phyloP scores from a whole-genome alignment of 2,329 filamentous ascomycete genomes.

The Clarireedia sp. region DNA sequence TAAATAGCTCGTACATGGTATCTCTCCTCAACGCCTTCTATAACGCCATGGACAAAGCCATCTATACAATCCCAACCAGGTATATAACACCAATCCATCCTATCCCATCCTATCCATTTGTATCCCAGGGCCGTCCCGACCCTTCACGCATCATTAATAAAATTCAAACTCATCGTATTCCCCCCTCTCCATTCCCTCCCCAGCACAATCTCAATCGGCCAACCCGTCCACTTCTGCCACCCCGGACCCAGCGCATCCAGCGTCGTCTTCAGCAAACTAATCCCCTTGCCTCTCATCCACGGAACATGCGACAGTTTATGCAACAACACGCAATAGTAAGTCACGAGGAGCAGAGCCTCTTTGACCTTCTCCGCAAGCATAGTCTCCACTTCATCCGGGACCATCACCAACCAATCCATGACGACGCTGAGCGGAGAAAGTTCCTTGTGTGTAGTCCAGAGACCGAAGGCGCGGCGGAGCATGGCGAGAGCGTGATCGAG shows the following conservation, averaged over 20 bases:
- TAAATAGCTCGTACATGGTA: too few species aligned
- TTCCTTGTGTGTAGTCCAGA: constrained; percentile 20
- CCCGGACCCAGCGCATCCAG: constrained; percentile 17
- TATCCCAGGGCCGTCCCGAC: too few species aligned
- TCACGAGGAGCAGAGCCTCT: constrained; percentile 32
- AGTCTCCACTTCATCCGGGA: constrained; percentile 28
- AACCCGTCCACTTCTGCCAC: constrained; percentile 22
- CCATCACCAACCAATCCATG: constrained; percentile 33
- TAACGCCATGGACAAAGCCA: too few species aligned
- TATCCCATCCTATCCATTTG: not conserved
- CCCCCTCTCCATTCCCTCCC: constrained; percentile 7
- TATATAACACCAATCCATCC: not conserved
- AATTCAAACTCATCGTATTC: constrained; percentile 4
- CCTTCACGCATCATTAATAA: constrained; percentile 1
- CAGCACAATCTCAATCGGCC: constrained; percentile 19
- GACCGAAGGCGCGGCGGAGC: constrained; percentile 16
- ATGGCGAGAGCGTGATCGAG: constrained; percentile 12
- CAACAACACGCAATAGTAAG: constrained; percentile 33
- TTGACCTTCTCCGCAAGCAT: constrained; percentile 30
- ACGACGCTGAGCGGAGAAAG: constrained; percentile 16
- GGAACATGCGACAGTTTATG: constrained; percentile 32
- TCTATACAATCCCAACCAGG: too few species aligned
- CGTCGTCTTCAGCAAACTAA: constrained; percentile 32
- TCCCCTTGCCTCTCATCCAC: constrained; percentile 38
- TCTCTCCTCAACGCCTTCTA: too few species aligned